These are phyloP conservation scores for Dacryopinax primogenitus DNA, from an alignment of 768 basidiomycete species.

Conservation along the genomic window DNA sequence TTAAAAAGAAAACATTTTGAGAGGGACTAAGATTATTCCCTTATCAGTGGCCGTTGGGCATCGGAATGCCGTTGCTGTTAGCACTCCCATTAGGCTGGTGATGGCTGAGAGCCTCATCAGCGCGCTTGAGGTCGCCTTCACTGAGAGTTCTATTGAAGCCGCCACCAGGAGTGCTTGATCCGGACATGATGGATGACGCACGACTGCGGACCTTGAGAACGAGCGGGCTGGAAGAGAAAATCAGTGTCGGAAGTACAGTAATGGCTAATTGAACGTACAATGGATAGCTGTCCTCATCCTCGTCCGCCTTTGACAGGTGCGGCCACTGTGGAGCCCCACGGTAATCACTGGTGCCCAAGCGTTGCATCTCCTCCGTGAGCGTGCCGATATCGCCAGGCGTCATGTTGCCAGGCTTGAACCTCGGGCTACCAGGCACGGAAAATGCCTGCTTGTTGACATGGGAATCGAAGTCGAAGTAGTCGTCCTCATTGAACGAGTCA, in stretches of 20 bases:
- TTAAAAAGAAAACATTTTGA: background rate
- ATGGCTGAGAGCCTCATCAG: slow-evolving; percentile 63
- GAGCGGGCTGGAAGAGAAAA: slow-evolving; percentile 46
- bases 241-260: slow-evolving; percentile 6
- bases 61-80: slow-evolving; percentile 16
- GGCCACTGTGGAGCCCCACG: slow-evolving; percentile 51
- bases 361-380: slow-evolving; percentile 86
- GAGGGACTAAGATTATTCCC: background rate
- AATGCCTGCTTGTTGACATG: slow-evolving; percentile 58
- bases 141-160: slow-evolving; percentile 64
- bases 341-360: slow-evolving; percentile 75
- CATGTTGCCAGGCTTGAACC: slow-evolving; percentile 62
- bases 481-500: slow-evolving; percentile 65
- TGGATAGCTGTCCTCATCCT: slow-evolving; percentile 84
- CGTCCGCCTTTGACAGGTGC: slow-evolving; percentile 39
- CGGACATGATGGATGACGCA: slow-evolving; percentile 58
- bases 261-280: slow-evolving; percentile 42
- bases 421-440: slow-evolving; percentile 79
- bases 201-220: slow-evolving; percentile 84
- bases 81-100: slow-evolving; percentile 21
- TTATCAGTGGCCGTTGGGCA: slow-evolving; percentile 6
- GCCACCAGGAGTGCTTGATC: slow-evolving; percentile 79
- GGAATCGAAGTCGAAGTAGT: slow-evolving; percentile 41
- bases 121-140: slow-evolving; percentile 74
- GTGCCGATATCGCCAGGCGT: slow-evolving; percentile 93